phyloP scores from a whole-genome alignment of 2,329 filamentous ascomycete species.

The Colletotrichum scovillei region DNA sequence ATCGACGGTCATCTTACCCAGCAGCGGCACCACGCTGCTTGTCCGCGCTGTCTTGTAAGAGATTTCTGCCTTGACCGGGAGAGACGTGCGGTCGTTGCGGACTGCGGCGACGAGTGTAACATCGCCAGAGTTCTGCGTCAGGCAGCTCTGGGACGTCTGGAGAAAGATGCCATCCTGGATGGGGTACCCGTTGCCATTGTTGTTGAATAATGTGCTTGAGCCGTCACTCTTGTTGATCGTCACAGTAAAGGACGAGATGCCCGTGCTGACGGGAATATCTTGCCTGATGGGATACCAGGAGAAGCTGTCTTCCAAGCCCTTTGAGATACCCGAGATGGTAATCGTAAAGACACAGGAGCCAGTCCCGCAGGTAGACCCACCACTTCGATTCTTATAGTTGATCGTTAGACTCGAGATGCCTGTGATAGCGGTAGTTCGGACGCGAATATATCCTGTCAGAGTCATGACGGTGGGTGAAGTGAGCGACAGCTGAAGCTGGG shows the following conservation, averaged over 20 bases:
- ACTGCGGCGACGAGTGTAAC: constrained; percentile 60
- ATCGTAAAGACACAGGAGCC: constrained; percentile 57
- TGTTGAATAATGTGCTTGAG: constrained; percentile 59
- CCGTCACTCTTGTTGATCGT: constrained; percentile 61
- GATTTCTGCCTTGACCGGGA: constrained; percentile 54
- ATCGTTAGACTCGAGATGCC: constrained; percentile 61
- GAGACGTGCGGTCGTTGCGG: constrained; percentile 57
- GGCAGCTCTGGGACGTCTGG: constrained; percentile 68
- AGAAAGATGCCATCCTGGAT: constrained; percentile 66
- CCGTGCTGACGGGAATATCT: constrained; percentile 65
- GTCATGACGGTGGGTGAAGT: constrained; percentile 59
- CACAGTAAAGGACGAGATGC: constrained; percentile 72
- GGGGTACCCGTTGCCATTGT: constrained; percentile 67
- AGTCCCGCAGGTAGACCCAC: constrained; percentile 56
- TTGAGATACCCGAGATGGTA: constrained; percentile 58
- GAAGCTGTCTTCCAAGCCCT: constrained; percentile 72
- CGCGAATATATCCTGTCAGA: constrained; percentile 66
- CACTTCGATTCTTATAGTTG: constrained; percentile 66
- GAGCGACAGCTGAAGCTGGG: constrained; percentile 65
- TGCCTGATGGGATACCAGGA: constrained; percentile 61
- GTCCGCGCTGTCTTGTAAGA: constrained; percentile 56
- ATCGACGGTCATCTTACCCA: constrained; percentile 50
- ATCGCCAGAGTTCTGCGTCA: constrained; percentile 54
- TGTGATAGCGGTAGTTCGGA: constrained; percentile 62
- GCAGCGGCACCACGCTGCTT: constrained; percentile 53